Conservation (phyloP, 176 grass and related monocot species). For the Cocos nucifera region DNA sequence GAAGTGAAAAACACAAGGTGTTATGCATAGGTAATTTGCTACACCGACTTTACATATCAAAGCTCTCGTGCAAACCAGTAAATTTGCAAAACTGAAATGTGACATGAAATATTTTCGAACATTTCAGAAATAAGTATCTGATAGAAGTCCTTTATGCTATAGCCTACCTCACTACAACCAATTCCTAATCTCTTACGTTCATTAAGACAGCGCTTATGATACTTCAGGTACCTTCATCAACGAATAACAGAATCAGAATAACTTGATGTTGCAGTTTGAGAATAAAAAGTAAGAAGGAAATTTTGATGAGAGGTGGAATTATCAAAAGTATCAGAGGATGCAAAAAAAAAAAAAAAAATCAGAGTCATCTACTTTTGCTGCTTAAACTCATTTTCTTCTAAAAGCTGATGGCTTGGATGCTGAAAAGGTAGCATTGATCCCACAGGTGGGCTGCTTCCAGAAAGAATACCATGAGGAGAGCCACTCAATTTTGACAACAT, state of each 20-base stretch:
- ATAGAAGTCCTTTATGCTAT: not conserved
- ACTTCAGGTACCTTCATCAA: slow-evolving; percentile 88
- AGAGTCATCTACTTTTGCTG: slow-evolving; percentile 67
- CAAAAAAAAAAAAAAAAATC: not conserved
- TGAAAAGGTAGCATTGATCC: slow-evolving; percentile 91
- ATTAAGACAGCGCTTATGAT: slow-evolving; percentile 65
- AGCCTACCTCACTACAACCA: slow-evolving; percentile 73
- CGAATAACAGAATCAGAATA: slow-evolving; percentile 11
- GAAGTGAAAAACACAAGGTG: too few species aligned
- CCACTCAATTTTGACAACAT: slow-evolving; percentile 64
- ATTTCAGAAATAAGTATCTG: too few species aligned
- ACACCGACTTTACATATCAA: too few species aligned
- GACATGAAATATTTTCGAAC: too few species aligned
- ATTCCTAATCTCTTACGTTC: slow-evolving; percentile 91
- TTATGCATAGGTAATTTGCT: too few species aligned
- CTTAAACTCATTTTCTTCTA: slow-evolving; percentile 93
- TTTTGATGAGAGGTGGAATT: not conserved
- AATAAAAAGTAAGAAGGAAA: not conserved
- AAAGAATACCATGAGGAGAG: slow-evolving; percentile 59
- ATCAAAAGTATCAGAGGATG: not conserved
- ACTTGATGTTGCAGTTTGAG: slow-evolving; percentile 4
- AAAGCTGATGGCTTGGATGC: slow-evolving; percentile 78
- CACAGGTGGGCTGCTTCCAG: slow-evolving; percentile 73
- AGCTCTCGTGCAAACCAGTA: too few species aligned
- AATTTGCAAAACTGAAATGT: too few species aligned